Evolutionary conservation across 139 green algal genomes (phyloP).

Genomic region (Picochlorum sp.): DNA sequence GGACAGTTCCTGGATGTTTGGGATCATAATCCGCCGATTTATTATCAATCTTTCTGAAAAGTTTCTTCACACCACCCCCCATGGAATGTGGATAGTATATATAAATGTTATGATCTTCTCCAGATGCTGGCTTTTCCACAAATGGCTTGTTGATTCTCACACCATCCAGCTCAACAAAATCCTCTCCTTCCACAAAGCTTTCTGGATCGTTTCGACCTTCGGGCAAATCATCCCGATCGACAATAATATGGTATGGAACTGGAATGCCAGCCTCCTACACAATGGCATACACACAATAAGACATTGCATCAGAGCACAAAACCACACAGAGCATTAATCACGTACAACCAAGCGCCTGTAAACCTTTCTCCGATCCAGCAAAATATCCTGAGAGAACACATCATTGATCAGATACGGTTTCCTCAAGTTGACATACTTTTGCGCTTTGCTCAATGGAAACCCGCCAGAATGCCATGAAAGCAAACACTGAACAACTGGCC

Average conservation of each 20-base stretch:
- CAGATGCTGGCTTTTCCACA: conserved; percentile 92
- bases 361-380: conserved; percentile 82
- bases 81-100: conserved; percentile 98
- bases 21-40: conserved; percentile 72
- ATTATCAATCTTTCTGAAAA: conserved; percentile 94
- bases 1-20: conserved; percentile 66
- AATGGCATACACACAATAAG: conserved; percentile 33
- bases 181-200: conserved; percentile 80
- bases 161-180: conserved; percentile 74
- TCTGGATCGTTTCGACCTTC: conserved; percentile 18
- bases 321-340: background rate
- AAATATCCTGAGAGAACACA: conserved; percentile 64
- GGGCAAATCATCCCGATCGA: conserved; percentile 60
- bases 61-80: conserved; percentile 92
- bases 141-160: conserved; percentile 91
- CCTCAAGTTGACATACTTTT: conserved; percentile 62
- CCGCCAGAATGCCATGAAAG: conserved; percentile 90
- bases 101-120: conserved; percentile 95
- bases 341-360: conserved; percentile 59
- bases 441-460: conserved; percentile 90
- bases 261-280: conserved; percentile 61
- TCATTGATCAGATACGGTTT: conserved; percentile 95
- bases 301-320: background rate
- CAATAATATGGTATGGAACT: conserved; percentile 79
- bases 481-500: conserved; percentile 80